Evolutionary conservation across 768 basidiomycete species (phyloP), one percentile per base, ranked within the genome.

Genomic region (Wakefieldia striispora): DNA sequence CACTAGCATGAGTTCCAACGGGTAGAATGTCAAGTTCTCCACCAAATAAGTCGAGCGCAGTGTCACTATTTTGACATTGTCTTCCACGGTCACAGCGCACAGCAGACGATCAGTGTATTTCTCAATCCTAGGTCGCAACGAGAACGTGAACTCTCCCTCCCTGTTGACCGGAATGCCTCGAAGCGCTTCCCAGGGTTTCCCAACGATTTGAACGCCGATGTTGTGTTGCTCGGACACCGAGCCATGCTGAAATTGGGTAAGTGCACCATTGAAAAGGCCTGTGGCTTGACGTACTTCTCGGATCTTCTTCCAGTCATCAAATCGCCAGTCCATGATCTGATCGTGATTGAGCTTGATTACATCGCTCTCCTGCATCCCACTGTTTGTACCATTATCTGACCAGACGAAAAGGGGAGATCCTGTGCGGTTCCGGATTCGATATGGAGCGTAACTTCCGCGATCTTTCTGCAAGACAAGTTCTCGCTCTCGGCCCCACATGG

Each of bases 291-390:
- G 52, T 62, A 92, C 94, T 75, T 99, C 97, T 63, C 97, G 83
- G 74, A 90, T 85, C 4, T 86, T 87, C 65, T 86, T 87, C 88
- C 92, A 93, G 61, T 98, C 95, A 63, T 97, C 94, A 60, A 98
- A 97, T 47, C 97, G 78, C 97, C 97, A 98, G 49, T 97, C 95
- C 4, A 91, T 73, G 8, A 77, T 82, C 60, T 90, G 78, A 33
- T 88, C 86, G 55, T 92, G 80, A 17, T 80, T 71, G 33, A 99
- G 71, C 58, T 83, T 81, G 37, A 83, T 75, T 26, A 77, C 72
- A 26, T 74, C 73, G 3, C 72, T 64, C 49, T 82, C 79, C 40
- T 76, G 78, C 13, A 70, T 65, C 46, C 70, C 72, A 21, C 66
- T 56, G 56, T 59, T 78, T 31, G 79, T 78, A 41, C 90, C 88